Evolutionary conservation across 768 basidiomycete genomes (phyloP), one percentile per base, ranked within the genome.

Genomic region (Russula sp.): DNA sequence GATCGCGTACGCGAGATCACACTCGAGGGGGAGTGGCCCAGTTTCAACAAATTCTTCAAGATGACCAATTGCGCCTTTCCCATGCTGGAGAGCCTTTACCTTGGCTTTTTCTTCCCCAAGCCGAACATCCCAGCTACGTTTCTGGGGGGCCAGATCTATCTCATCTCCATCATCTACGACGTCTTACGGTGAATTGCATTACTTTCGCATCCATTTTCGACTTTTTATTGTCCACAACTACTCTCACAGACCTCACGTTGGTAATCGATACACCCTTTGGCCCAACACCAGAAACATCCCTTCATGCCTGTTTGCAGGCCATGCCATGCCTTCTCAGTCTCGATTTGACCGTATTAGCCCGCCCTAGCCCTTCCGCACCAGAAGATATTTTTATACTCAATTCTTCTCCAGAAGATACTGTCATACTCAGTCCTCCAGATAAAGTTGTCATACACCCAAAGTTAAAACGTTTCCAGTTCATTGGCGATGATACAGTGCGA

Each of bases 311-410:
- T 53, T 10, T 53, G 44, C 51, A 38, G 10, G 20, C 1, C 44
- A 53, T 64, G 63, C 42, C 44, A 6, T 30, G 13, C 42, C 34
- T 64, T 14, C 24, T 26, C 40, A n/a, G 13, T 24, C 57, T 59
- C 9, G 34, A 24, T 20, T 3, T 53, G 32, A 9, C 4, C 1
- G 6, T 44, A 44, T 3, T 14, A 2, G 11, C 9, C 22, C 3
- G 0, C n/a, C 2, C 28, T 7, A 9, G 2, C 5, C 32, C 38
- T 20, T 3, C 28, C 18, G 10, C 13, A 13, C 5, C 20, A 11
- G 16, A 34, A 44, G 20, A 20, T n/a, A n/a, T n/a, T n/a, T n/a
- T n/a, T n/a, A n/a, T n/a, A n/a, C n/a, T n/a, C n/a, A n/a, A n/a
- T n/a, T n/a, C n/a, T n/a, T n/a, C n/a, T n/a, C n/a, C n/a, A n/a